Evolutionary conservation across 2,329 filamentous ascomycete species (phyloP).

Genomic region (Fusarium luffae): DNA sequence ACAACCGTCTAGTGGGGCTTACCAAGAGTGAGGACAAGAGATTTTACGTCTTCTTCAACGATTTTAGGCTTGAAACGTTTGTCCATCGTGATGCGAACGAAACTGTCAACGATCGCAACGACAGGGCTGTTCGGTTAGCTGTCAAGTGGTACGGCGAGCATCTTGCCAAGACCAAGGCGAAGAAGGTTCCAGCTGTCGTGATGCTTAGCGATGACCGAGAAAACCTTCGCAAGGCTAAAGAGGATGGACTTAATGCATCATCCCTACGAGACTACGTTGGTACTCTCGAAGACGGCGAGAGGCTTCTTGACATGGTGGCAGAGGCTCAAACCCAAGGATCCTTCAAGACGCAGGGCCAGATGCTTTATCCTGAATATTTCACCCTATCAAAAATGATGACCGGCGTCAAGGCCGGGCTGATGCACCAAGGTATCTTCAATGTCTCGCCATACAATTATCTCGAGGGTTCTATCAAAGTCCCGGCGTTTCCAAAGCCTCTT

Average conservation of each 20-base stretch:
- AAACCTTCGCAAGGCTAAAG: slow-evolving; percentile 83
- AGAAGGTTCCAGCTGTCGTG: slow-evolving; percentile 78
- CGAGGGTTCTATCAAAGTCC: slow-evolving; percentile 89
- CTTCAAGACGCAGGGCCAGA: slow-evolving; percentile 69
- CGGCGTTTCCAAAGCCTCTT: slow-evolving; percentile 88
- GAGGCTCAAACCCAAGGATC: slow-evolving; percentile 77
- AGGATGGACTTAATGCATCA: slow-evolving; percentile 76
- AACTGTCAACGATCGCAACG: slow-evolving; percentile 95
- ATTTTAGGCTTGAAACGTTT: slow-evolving; percentile 93
- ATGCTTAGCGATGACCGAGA: slow-evolving; percentile 95
- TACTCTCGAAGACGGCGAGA: slow-evolving; percentile 83
- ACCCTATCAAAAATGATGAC: slow-evolving; percentile 94
- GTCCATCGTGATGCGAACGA: slow-evolving; percentile 79
- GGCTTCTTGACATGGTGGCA: slow-evolving; percentile 92
- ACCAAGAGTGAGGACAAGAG: slow-evolving; percentile 97
- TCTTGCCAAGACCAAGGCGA: slow-evolving; percentile 71
- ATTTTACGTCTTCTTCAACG: slow-evolving; percentile 99
- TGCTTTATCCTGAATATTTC: slow-evolving; percentile 90
- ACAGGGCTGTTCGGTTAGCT: slow-evolving; percentile 86
- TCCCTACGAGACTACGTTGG: slow-evolving; percentile 83
- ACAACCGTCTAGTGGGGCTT: slow-evolving; percentile 89
- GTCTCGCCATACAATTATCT: slow-evolving; percentile 98
- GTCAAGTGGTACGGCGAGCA: slow-evolving; percentile 93
- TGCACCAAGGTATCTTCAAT: slow-evolving; percentile 96
- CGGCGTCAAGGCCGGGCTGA: slow-evolving; percentile 84